Base-by-base conservation (phyloP, 257 asterid genomes). In the Nicotiana benthamiana region DNA sequence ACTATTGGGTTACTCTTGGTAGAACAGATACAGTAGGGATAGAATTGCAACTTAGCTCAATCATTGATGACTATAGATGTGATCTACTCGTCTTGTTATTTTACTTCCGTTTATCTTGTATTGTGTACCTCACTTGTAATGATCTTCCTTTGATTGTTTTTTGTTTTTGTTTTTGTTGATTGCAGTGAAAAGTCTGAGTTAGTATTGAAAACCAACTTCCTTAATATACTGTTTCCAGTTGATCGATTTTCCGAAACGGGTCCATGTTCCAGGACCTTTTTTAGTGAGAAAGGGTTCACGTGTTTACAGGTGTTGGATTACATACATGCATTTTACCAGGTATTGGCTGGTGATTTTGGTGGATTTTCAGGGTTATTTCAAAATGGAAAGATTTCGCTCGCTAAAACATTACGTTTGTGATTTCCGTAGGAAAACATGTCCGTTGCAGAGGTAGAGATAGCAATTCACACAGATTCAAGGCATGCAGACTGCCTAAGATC, bases 201-300 rank as follows among this genome's bases (percentile, higher is more conserved):
- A 62, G 83, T 91, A 84, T 81, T 92, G 81, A 91, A 90, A 91
- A 86, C 87, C 83, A 93, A 93, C 89, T 89, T 93, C 83, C 83
- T 95, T 48, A 95, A 97, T 65, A 89, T 95, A 84, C 75, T 95
- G 89, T 95, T 93, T 86, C 99, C 99, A 7, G 87, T 92, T 34
- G 99, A 95, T 86, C 94, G 97, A 62, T 95, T 90, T 82, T 93
- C 97, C 4, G 98, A 95, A 90, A 90, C 89, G 86, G 99, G 98
- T 68, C 99, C 97, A 2, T 72, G 89, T 83, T 90, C 98, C 10
- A 92, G 89, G 78, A 92, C 99, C 24, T 92, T 88, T 89, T 93
- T 95, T 88, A 93, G 98, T 86, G 85, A 74, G 60, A 90, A 81
- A 36, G 99, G 99, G 43, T 95, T 95, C 72, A 92, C 95, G 0